Base-by-base conservation (phyloP, 2,329 filamentous ascomycete genomes). In the Cercospora sp. region DNA sequence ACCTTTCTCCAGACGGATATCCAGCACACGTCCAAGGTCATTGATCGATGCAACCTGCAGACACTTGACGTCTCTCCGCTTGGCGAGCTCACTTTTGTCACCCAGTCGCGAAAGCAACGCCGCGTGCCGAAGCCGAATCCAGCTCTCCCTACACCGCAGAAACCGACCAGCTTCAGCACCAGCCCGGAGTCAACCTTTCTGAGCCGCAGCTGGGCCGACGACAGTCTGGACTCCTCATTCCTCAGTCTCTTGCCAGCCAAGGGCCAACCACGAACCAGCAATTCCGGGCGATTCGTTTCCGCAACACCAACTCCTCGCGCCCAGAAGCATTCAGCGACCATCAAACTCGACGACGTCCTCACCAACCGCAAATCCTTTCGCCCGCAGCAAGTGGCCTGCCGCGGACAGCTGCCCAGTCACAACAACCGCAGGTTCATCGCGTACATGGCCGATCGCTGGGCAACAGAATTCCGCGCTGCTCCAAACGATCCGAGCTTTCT, bases 1-100 rank as follows among this genome's bases (percentile, higher is more conserved):
- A 81, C 84, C 9, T 89, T 90, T 70, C 84, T 86, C 18, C 88
- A 90, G 75, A 87, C 84, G 33, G 88, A 90, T 72, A 81, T 89
- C 36, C 84, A 87, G 67, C 87, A 86, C 78, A 82, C 85, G 6
- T 81, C 85, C 8, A 87, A 87, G 70, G 81, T 86, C n/a, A 81
- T 87, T 59, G 86, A 88, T 72, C 82, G 85, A 67, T 82, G 86
- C 42, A 84, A 84, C 64, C 79, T 87, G 73, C 86, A 87, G 73
- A 82, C 86, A 1, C 80, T 88, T 69, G 84, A 83, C 51, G 83
- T 88, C 76, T 87, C 86, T 57, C 84, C 87, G 30, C 83, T 81
- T 69, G 87, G 87, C 20, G 85, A 87, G 60, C 79, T 89, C 62
- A 81, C 83, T 65, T 82, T 83, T 31, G 86, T 87, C 67, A 80